Conservation (phyloP, 2,329 filamentous ascomycete species). For the Pseudogymnoascus sp. region DNA sequence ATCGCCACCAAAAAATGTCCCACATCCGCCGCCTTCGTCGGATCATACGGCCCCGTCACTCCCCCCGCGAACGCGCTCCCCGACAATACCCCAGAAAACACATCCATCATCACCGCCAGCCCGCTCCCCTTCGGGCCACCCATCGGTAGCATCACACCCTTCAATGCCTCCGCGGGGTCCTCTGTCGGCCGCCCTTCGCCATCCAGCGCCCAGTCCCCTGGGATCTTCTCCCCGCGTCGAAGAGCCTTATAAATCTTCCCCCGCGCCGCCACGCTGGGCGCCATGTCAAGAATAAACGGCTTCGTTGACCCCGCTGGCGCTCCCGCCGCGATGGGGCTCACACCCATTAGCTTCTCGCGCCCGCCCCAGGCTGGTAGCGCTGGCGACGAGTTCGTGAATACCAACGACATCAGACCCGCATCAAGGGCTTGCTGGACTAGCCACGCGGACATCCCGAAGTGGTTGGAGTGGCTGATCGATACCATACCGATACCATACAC, state of each 20-base stretch:
- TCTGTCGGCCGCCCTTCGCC: slow-evolving; percentile 59
- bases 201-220: slow-evolving; percentile 66
- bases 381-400: slow-evolving; percentile 29
- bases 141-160: slow-evolving; percentile 79
- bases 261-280: slow-evolving; percentile 59
- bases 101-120: slow-evolving; percentile 78
- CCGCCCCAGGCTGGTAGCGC: slow-evolving; percentile 30
- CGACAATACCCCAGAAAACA: slow-evolving; percentile 72
- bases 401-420: slow-evolving; percentile 52
- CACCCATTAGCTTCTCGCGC: slow-evolving; percentile 26
- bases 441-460: slow-evolving; percentile 80
- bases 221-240: slow-evolving; percentile 60
- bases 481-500: slow-evolving; percentile 67
- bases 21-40: slow-evolving; percentile 58
- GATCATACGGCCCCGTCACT: slow-evolving; percentile 69
- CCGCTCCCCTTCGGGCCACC: slow-evolving; percentile 75
- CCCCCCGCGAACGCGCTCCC: slow-evolving; percentile 71
- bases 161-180: slow-evolving; percentile 61
- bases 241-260: slow-evolving; percentile 66
- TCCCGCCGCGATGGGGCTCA: slow-evolving; percentile 44
- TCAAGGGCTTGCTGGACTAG: slow-evolving; percentile 70
- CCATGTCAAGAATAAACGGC: slow-evolving; percentile 71
- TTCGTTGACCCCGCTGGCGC: slow-evolving; percentile 53
- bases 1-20: slow-evolving; percentile 67
- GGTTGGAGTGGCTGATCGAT: slow-evolving; percentile 66